Evolutionary conservation across 2,329 filamentous ascomycete species (phyloP).

Genomic region (Botrytis sinoallii): DNA sequence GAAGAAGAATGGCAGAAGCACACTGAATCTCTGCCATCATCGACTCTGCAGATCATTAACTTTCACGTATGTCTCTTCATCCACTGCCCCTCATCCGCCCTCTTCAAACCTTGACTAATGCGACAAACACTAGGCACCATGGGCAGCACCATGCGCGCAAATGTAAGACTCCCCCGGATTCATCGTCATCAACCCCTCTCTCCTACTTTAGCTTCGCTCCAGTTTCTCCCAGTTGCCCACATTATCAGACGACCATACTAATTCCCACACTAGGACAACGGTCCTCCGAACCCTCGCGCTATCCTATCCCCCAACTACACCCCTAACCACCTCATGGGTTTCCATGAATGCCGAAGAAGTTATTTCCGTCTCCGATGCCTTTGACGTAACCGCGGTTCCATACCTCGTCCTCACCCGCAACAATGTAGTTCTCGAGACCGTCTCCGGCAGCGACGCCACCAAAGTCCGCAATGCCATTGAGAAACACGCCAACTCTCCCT

Average conservation of each 20-base stretch:
- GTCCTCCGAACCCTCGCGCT: constrained; percentile 82
- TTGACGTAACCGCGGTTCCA: constrained; percentile 92
- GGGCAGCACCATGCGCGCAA: constrained; percentile 69
- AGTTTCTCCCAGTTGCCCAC: constrained; percentile 77
- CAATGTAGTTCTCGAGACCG: constrained; percentile 73
- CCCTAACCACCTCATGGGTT: constrained; percentile 74
- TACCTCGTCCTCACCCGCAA: constrained; percentile 81
- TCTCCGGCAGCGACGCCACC: constrained; percentile 84
- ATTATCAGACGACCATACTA: constrained; percentile 41
- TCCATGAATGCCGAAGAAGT: constrained; percentile 93
- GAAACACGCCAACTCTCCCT: constrained; percentile 48
- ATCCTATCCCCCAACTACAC: constrained; percentile 49
- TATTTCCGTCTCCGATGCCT: constrained; percentile 84
- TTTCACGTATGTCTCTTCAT: constrained; percentile 59
- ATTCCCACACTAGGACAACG: constrained; percentile 67
- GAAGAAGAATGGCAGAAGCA: constrained; percentile 71
- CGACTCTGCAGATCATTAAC: constrained; percentile 78
- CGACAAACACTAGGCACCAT: constrained; percentile 57
- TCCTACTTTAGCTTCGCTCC: constrained; percentile 83
- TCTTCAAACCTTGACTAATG: constrained; percentile 4
- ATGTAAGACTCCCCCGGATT: constrained; percentile 16
- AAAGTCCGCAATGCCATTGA: constrained; percentile 86
- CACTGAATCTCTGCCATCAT: constrained; percentile 61
- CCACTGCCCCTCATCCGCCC: not conserved
- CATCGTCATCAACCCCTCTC: not conserved